These are phyloP conservation scores for Solanum chmielewskii DNA, from an alignment of 257 asterid genomes.

Conservation along the genomic window DNA sequence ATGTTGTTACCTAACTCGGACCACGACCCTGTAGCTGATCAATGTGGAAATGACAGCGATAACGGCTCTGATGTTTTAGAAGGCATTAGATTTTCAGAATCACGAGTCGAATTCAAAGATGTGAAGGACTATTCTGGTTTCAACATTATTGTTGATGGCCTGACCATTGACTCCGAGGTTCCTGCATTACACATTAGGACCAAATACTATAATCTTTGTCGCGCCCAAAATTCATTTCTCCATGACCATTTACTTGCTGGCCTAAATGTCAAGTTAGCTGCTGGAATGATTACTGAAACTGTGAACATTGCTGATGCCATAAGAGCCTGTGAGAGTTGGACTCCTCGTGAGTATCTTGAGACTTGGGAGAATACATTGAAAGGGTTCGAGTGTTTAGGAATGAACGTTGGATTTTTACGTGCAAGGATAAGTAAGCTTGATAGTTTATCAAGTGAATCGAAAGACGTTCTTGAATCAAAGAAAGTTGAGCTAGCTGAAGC, in stretches of 20 bases:
- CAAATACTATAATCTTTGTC: constrained; percentile 50
- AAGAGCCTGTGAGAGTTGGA: constrained; percentile 20
- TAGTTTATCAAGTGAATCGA: constrained; percentile 15
- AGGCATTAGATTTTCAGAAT: constrained; percentile 15
- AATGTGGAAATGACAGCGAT: not conserved
- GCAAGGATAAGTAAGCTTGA: constrained; percentile 20
- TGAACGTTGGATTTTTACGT: constrained; percentile 47
- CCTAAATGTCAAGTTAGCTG: constrained; percentile 38
- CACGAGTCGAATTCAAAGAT: constrained; percentile 17
- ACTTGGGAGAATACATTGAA: constrained; percentile 47
- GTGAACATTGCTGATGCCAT: constrained; percentile 42
- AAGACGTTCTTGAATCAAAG: constrained; percentile 11
- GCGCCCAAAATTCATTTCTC: constrained; percentile 37
- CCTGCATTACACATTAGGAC: constrained; percentile 7
- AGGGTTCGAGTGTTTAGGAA: constrained; percentile 53
- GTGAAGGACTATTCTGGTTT: constrained; percentile 35
- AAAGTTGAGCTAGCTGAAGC: constrained; percentile 13
- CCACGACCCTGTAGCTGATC: not conserved
- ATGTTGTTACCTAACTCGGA: constrained; percentile 1
- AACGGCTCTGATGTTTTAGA: constrained; percentile 17
- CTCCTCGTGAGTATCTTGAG: constrained; percentile 14
- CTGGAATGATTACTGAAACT: constrained; percentile 41
- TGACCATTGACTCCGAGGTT: constrained; percentile 35
- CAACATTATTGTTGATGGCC: constrained; percentile 35
- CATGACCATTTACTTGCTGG: constrained; percentile 37